A percentile compares a stretch with the other conserved stretches of the same genome.
Conservation (phyloP, 352 stramenopile genomes). For the Plasmopara muralis region DNA sequence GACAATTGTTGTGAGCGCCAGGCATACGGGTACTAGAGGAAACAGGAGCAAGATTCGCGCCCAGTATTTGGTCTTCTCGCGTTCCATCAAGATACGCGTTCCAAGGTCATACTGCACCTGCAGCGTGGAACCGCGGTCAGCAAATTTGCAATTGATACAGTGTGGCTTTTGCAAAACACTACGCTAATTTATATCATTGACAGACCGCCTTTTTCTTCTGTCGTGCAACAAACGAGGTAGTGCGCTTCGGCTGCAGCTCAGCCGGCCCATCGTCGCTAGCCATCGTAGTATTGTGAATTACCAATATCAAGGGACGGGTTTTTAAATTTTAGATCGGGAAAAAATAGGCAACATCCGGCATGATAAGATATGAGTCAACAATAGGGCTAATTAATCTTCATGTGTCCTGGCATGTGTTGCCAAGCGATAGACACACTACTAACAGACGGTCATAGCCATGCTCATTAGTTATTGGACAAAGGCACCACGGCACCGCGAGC, state of each 20-base stretch:
- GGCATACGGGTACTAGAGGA: slow-evolving; percentile 48
- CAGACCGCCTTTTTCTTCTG: slow-evolving; percentile 40
- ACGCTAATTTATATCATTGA: not conserved
- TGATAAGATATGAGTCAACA: too few relatives aligned
- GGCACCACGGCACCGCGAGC: slow-evolving; percentile 12
- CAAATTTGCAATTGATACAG: not conserved
- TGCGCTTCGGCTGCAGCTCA: slow-evolving; percentile 58
- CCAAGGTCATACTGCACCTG: slow-evolving; percentile 42
- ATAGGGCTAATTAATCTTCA: slow-evolving; percentile 6
- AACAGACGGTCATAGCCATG: not conserved
- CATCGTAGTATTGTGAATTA: not conserved
- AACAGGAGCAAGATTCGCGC: slow-evolving; percentile 56
- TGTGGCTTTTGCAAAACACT: not conserved
- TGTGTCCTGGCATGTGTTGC: slow-evolving; percentile 11
- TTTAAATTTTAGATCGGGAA: not conserved
- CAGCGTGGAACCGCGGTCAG: slow-evolving; percentile 11
- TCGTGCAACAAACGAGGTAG: slow-evolving; percentile 42
- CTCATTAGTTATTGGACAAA: slow-evolving; percentile 25
- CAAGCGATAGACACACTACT: not conserved
- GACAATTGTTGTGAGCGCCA: slow-evolving; percentile 53
- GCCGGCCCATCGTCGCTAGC: slow-evolving; percentile 7
- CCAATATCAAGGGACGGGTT: not conserved
- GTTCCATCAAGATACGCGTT: slow-evolving; percentile 42
- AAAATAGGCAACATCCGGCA: too few relatives aligned
- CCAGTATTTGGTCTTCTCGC: slow-evolving; percentile 71